phyloP scores from a whole-genome alignment of 2,329 filamentous ascomycete species.

The Fusarium haematococcum region DNA sequence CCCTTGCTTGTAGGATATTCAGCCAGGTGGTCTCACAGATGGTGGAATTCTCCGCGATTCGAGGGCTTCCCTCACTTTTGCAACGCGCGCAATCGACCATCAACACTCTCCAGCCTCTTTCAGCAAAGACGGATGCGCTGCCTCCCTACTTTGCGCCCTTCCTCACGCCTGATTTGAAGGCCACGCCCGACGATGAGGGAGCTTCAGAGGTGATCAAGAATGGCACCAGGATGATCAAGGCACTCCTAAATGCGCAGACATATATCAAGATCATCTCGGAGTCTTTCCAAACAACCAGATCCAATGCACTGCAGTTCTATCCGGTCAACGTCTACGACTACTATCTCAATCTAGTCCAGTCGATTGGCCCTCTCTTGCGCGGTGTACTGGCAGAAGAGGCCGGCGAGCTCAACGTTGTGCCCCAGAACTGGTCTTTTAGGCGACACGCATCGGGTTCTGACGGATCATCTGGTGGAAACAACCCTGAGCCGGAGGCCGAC shows the following conservation, averaged over 20 bases:
- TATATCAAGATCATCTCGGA: conserved; percentile 81
- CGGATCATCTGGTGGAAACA: conserved; percentile 28
- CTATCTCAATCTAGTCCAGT: conserved; percentile 79
- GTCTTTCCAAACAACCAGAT: conserved; percentile 77
- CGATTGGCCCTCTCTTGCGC: conserved; percentile 81
- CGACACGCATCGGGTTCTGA: conserved; percentile 46
- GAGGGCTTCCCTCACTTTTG: conserved; percentile 85
- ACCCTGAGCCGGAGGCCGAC: conserved; percentile 43
- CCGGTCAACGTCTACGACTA: conserved; percentile 87
- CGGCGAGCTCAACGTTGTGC: conserved; percentile 77
- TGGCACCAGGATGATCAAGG: conserved; percentile 84
- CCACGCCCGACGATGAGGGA: conserved; percentile 48
- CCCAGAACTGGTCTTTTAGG: conserved; percentile 70
- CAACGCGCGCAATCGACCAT: conserved; percentile 78
- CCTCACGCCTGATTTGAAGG: conserved; percentile 59
- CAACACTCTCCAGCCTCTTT: conserved; percentile 74
- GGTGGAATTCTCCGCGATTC: conserved; percentile 82
- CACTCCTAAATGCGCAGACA: conserved; percentile 80
- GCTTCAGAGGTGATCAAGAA: conserved; percentile 60
- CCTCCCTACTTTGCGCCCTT: conserved; percentile 78
- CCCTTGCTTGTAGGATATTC: conserved; percentile 75
- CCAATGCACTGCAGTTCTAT: conserved; percentile 74
- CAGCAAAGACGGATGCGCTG: conserved; percentile 60
- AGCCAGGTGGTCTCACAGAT: conserved; percentile 80
- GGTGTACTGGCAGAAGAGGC: conserved; percentile 89